Evolutionary conservation across 202 grass and related monocot species (phyloP).

Genomic region (Musa balbisiana): DNA sequence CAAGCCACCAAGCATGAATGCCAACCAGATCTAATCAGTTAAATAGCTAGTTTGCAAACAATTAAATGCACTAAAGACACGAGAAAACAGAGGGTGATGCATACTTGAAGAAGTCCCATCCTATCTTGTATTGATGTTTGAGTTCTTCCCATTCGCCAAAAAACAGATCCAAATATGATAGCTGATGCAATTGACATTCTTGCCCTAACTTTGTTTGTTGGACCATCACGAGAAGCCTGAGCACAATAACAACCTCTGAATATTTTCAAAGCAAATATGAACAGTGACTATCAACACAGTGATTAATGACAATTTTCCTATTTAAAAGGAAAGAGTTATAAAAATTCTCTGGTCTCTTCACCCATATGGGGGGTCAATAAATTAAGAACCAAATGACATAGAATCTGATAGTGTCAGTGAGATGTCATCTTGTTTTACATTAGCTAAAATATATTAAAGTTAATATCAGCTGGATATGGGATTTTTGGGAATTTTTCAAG

Average conservation of each 20-base stretch:
- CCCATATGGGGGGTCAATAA: not conserved
- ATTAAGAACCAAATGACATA: not conserved
- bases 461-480: too few relatives aligned
- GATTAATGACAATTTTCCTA: not conserved
- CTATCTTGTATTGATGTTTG: conserved; percentile 96
- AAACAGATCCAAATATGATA: conserved; percentile 95
- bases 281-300: not conserved
- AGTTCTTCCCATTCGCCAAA: conserved; percentile 82
- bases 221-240: conserved; percentile 91
- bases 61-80: conserved; percentile 5
- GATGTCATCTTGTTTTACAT: not conserved
- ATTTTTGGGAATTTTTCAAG: not conserved
- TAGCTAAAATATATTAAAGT: too few relatives aligned
- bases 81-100: not conserved
- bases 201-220: conserved; percentile 94
- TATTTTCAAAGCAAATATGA: conserved; percentile 13
- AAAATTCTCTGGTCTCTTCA: not conserved
- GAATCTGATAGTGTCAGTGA: not conserved
- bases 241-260: conserved; percentile 20
- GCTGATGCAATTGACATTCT: conserved; percentile 95
- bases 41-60: conserved; percentile 14
- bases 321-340: not conserved
- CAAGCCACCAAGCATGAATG: not conserved
- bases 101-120: conserved; percentile 95
- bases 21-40: not conserved